phyloP scores from a whole-genome alignment of 2,329 filamentous ascomycete species.

The Clarireedia hainanense region DNA sequence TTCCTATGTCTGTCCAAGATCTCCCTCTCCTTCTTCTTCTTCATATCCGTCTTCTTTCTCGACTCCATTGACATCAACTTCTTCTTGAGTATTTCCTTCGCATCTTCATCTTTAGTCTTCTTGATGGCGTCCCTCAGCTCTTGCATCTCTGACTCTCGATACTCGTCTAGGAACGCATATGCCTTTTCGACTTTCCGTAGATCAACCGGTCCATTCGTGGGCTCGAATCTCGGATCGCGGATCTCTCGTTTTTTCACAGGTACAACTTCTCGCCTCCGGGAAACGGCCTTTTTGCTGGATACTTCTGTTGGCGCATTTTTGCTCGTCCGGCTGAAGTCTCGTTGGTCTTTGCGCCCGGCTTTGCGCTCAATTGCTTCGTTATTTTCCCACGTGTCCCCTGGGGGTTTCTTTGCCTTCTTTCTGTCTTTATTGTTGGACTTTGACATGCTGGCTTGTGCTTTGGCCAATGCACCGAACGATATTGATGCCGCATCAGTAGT shows the following conservation, averaged over 20 bases:
- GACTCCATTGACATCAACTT: conserved; percentile 73
- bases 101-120: conserved; percentile 55
- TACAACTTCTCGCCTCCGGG: conserved; percentile 69
- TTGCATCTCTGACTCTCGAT: conserved; percentile 75
- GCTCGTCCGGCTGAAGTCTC: conserved; percentile 47
- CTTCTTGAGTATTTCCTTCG: conserved; percentile 64
- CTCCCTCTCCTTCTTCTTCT: conserved; percentile 61
- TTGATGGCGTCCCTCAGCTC: conserved; percentile 62
- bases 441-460: conserved; percentile 66
- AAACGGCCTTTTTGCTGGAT: conserved; percentile 76
- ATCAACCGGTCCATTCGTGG: conserved; percentile 47
- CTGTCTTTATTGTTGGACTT: conserved; percentile 26
- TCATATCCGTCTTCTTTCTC: conserved; percentile 60
- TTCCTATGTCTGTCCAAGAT: conserved; percentile 68
- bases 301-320: conserved; percentile 87
- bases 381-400: conserved; percentile 28
- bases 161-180: conserved; percentile 83
- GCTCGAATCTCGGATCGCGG: conserved; percentile 86
- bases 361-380: conserved; percentile 37
- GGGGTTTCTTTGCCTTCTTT: conserved; percentile 32
- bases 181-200: conserved; percentile 56
- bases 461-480: conserved; percentile 84
- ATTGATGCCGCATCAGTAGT: conserved; percentile 44
- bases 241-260: conserved; percentile 47
- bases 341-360: conserved; percentile 31